Evolutionary conservation across 768 basidiomycete species (phyloP).

Genomic region (Tephrocybe sp.): DNA sequence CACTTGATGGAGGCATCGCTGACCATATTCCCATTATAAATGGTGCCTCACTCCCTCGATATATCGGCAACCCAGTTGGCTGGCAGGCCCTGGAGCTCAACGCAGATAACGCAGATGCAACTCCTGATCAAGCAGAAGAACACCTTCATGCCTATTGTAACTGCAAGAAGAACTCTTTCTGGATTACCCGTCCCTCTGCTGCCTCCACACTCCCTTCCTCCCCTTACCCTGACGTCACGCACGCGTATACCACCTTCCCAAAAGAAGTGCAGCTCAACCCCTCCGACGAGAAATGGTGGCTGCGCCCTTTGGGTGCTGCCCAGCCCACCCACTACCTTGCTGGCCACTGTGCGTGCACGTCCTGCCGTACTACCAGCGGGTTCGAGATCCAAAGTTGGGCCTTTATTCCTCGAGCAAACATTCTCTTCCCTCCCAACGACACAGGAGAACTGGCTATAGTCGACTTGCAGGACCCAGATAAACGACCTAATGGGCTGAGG

Average conservation of each 20-base stretch:
- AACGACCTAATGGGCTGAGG: conserved; percentile 21
- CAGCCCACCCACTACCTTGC: conserved; percentile 24
- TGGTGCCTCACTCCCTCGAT: conserved; percentile 14
- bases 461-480: conserved; percentile 9
- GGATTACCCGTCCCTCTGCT: conserved; percentile 19
- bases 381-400: conserved; percentile 27
- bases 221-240: conserved; percentile 23
- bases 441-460: conserved; percentile 16
- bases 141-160: conserved; percentile 16
- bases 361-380: conserved; percentile 25
- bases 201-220: conserved; percentile 11
- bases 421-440: conserved; percentile 16
- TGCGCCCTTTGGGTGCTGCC: conserved; percentile 16
- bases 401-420: conserved; percentile 21
- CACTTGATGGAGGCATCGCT: conserved; percentile 19
- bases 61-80: conserved; percentile 1
- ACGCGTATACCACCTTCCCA: conserved; percentile 11
- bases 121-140: neutral
- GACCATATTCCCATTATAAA: conserved; percentile 13
- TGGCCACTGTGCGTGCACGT: conserved; percentile 27
- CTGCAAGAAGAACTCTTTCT: conserved; percentile 16
- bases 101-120: neutral
- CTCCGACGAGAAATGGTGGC: conserved; percentile 27
- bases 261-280: conserved; percentile 11
- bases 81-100: conserved; percentile 8